Base-by-base conservation (phyloP, 106 monocot species). In the Gastrodia elata region DNA sequence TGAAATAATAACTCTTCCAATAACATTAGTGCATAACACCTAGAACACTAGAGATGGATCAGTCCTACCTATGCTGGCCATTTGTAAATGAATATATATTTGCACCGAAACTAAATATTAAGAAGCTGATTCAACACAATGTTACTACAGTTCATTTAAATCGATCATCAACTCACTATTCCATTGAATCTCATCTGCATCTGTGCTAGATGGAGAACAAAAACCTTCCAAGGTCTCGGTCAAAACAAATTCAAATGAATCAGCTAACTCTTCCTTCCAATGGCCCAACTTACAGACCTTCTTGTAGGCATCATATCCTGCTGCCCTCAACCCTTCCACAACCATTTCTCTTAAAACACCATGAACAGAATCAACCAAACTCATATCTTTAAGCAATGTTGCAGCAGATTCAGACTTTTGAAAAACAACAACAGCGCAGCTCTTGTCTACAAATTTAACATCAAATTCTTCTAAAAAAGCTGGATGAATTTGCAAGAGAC, bases 381-480 rank as follows among this genome's bases (percentile, higher is more conserved):
- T 43, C 72, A 90, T 68, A 40, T 80, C 90, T 52, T 80, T 46
- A 1, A 92, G 71, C 39, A 96, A 83, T 28, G 72, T 58, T 38
- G 75, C 49, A 14, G 79, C 84, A 40, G 76, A 74, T 32, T 57
- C 74, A 48, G 76, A 36, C 20, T 42, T 77, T 26, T 4, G 30
- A 65, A 96, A 84, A 39, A 84, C 55, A 64, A 84, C 68, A 73
- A 86, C 83, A 8, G 90, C 87, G 70, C 86, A 90, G 26, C 84
- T 81, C 48, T 52, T 82, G 68, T 90, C 89, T 40, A 88, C 42
- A 28, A 88, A 55, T 42, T 15, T 81, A 74, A 96, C 7, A 18
- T 92, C 87, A 86, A 92, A 86, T 30, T 88, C 87, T 40, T 92
- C 80, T 22, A 41, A 71, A 65, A 95, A 86, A 18, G 77, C 74